Evolutionary conservation across 305 asterid genomes (phyloP).

Genomic region (Fraxinus velutina): DNA sequence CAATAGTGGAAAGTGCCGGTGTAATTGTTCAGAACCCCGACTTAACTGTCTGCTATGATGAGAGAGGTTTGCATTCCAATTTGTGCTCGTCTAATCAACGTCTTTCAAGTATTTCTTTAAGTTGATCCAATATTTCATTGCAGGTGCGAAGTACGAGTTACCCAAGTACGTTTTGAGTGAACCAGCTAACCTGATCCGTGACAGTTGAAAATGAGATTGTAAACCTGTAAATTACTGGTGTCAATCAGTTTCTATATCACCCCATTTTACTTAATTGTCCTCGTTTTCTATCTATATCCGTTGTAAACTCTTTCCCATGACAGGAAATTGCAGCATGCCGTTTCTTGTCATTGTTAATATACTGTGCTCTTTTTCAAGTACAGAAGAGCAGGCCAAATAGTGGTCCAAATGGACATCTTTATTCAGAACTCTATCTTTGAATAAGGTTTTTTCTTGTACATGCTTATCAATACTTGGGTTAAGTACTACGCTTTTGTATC

Average conservation of each 20-base stretch:
- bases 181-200: conserved; percentile 76
- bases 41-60: conserved; percentile 80
- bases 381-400: background rate
- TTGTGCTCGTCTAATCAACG: background rate
- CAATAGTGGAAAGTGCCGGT: conserved; percentile 81
- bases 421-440: background rate
- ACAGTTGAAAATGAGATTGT: conserved; percentile 46
- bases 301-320: background rate
- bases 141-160: conserved; percentile 92
- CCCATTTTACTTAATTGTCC: background rate
- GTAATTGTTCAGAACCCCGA: conserved; percentile 71
- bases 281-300: background rate
- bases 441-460: background rate
- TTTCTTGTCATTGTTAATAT: background rate
- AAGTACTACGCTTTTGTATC: background rate
- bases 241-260: background rate
- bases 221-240: background rate
- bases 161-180: conserved; percentile 89
- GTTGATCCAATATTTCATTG: conserved; percentile 17
- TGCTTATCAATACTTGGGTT: background rate
- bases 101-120: background rate
- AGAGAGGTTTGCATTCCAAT: conserved; percentile 51
- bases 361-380: background rate
- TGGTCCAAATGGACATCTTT: background rate
- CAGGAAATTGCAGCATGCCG: background rate